These are phyloP conservation scores for Ramalina intermedia DNA, from an alignment of 495 filamentous ascomycete species.

Conservation along the genomic window DNA sequence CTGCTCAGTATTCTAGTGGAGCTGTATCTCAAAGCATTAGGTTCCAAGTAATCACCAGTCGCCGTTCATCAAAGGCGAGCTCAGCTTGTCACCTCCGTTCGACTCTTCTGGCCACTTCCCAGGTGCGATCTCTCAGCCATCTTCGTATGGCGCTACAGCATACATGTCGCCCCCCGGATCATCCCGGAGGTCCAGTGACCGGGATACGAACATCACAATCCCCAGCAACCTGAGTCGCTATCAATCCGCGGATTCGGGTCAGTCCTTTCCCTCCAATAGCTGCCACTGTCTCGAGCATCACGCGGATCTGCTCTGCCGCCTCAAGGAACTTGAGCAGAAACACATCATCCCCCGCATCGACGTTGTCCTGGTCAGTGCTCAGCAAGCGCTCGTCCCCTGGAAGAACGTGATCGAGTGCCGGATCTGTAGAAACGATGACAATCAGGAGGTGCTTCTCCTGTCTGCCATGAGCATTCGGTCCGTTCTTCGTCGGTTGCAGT, in stretches of 20 bases:
- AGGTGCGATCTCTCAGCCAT: slow-evolving; percentile 1
- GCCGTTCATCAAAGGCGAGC: slow-evolving; percentile 1
- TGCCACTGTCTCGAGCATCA: slow-evolving; percentile 6
- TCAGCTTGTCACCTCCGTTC: slow-evolving; percentile 1
- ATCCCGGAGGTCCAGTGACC: slow-evolving; percentile 1
- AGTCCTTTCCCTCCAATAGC: not conserved
- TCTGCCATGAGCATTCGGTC: slow-evolving; percentile 5
- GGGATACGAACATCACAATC: not conserved
- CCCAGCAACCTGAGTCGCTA: slow-evolving; percentile 1
- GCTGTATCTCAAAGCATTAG: not conserved
- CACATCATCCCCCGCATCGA: slow-evolving; percentile 4
- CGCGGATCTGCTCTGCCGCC: slow-evolving; percentile 3
- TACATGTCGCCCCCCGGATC: slow-evolving; percentile 1
- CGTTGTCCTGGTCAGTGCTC: slow-evolving; percentile 3
- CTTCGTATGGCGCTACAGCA: slow-evolving; percentile 1
- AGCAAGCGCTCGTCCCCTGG: slow-evolving; percentile 9
- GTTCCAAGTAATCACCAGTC: not conserved
- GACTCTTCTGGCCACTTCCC: not conserved
- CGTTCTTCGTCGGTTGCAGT: slow-evolving; percentile 1
- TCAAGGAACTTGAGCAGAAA: slow-evolving; percentile 9
- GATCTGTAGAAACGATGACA: slow-evolving; percentile 5
- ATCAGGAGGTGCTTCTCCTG: slow-evolving; percentile 7
- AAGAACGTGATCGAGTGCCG: slow-evolving; percentile 7
- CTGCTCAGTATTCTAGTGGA: not conserved
- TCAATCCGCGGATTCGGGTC: not conserved